A percentile compares a stretch with the other conserved stretches of the same genome.
Evolutionary conservation across 306 rosid genomes (phyloP).

Genomic region (Inga leiocalycina): DNA sequence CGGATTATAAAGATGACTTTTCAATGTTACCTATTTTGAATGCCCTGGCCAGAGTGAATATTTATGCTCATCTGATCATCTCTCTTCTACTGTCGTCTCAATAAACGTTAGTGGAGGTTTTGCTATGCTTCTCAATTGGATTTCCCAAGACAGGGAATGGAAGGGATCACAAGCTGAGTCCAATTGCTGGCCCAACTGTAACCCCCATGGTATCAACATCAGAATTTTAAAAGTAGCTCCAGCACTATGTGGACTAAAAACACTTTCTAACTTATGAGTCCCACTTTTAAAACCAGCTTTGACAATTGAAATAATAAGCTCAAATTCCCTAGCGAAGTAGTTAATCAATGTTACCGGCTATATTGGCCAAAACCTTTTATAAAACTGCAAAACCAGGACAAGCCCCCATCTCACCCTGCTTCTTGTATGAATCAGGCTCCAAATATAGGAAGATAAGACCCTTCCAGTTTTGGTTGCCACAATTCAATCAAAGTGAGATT

Average conservation of each 20-base stretch:
- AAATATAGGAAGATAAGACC: not conserved
- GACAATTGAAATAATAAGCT: not conserved
- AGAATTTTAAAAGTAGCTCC: not conserved
- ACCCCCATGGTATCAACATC: not conserved
- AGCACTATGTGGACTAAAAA: no score
- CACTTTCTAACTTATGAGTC: not conserved
- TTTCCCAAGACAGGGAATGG: not conserved
- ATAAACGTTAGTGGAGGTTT: not conserved
- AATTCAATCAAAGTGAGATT: not conserved
- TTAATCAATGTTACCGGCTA: not conserved
- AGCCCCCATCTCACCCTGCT: not conserved
- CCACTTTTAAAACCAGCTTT: not conserved
- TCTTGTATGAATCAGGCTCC: not conserved
- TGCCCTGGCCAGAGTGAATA: not conserved
- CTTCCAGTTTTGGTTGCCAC: not conserved
- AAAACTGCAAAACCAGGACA: not conserved
- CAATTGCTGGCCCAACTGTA: not conserved
- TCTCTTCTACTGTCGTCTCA: not conserved
- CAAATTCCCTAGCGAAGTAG: not conserved
- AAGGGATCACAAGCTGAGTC: not conserved
- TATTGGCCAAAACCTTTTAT: not conserved
- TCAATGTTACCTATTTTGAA: not conserved
- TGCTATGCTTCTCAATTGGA: not conserved
- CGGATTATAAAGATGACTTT: not conserved
- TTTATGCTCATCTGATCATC: not conserved